Conservation (phyloP, 148 eudicot species). For the Camellia sinensis region DNA sequence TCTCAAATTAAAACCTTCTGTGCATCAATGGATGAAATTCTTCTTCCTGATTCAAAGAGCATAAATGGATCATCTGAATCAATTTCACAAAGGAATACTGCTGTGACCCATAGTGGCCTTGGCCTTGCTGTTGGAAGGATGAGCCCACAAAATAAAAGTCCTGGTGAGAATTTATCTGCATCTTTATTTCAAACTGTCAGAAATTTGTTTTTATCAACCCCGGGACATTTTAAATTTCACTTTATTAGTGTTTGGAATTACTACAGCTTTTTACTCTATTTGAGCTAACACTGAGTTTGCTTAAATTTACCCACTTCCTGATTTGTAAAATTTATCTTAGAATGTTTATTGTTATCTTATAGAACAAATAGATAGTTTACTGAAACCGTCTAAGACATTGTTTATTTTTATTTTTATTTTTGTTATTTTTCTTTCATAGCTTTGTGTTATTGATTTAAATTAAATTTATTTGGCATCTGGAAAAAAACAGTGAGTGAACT, state of each 20-base stretch:
- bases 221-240: not conserved
- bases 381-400: not conserved
- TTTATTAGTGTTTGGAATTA: not conserved
- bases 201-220: not conserved
- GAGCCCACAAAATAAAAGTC: constrained; percentile 31
- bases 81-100: constrained; percentile 24
- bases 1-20: constrained; percentile 61
- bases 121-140: constrained; percentile 71
- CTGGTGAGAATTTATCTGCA: constrained; percentile 40
- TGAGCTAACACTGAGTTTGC: not conserved
- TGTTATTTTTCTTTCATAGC: too few relatives aligned
- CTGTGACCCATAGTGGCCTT: constrained; percentile 67
- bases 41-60: constrained; percentile 49
- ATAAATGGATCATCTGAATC: constrained; percentile 26
- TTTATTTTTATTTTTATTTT: not conserved
- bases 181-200: not conserved
- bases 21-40: constrained; percentile 67
- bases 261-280: not conserved
- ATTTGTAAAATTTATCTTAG: not conserved
- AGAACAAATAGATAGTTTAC: not conserved
- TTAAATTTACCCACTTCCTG: not conserved
- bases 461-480: too few relatives aligned
- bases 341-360: not conserved
- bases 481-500: too few relatives aligned
- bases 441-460: too few relatives aligned